Base-by-base conservation (phyloP, 2,329 filamentous ascomycete genomes). In the Pyrenochaeta sp. region DNA sequence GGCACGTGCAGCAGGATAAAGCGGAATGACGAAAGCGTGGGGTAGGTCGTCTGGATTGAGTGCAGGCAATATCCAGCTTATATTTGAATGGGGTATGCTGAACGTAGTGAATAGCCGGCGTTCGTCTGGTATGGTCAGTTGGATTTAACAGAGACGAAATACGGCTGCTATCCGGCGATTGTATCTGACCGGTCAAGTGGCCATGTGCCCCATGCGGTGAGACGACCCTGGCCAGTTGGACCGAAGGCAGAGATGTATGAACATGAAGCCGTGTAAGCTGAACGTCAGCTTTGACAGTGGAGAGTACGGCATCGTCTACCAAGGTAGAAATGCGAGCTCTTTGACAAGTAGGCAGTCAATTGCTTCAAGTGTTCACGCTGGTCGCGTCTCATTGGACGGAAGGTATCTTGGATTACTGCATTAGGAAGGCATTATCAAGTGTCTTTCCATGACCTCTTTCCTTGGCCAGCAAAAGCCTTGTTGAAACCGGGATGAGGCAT, bases 1-100 rank as follows among this genome's bases (percentile, higher is more conserved):
- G 56, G 64, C 58, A 64, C 64, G 63, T 63, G 64, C 60, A 45
- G 41, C 56, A 46, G 20, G 30, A 44, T 43, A 42, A 45, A 42
- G 45, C 46, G 52, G 51, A 41, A 61, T 61, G 49, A 54, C 52
- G 58, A 46, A 42, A 32, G 40, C 41, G 46, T 39, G 49, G 45
- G 20, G 47, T 30, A 44, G 44, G 33, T 32, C 23, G 21, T n/a
- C 35, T 48, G 14, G 15, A 18, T 21, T 31, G 21, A 41, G 23
- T 14, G n/a, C 21, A 20, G 32, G 36, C 20, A 39, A 39, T 39
- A 12, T 39, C 20, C 36, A 39, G 21, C 1, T 23, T 23, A 39
- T 11, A 27, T 39, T 39, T 23, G 18, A 7, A 39, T 6, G 20
- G 11, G 14, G 36, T 39, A 39, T 23, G 18, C n/a, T 6, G 36